Evolutionary conservation across 495 filamentous ascomycete species (phyloP), one percentile per base, ranked within the genome.

Genomic region (Penicillium bovifimosum): DNA sequence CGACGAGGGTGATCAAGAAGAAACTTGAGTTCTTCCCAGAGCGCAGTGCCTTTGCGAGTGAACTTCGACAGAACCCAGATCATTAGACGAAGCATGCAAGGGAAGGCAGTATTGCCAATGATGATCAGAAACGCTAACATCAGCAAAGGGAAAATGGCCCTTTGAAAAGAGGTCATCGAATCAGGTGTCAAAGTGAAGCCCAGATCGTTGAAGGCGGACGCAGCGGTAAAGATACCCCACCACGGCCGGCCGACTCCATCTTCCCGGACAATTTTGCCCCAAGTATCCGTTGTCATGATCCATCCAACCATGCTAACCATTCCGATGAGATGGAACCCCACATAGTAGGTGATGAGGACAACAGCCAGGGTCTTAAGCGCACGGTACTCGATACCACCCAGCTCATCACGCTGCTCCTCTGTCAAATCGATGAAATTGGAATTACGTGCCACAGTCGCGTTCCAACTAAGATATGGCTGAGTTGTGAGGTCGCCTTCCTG

Each of bases 381-480:
- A 7, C 92, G 82, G 62, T 97, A 97, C 70, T 97, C 91, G 40
- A 96, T 96, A 10, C 91, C 91, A 3, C 91, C 91, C 10, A 97
- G 75, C 63, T 97, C 92, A 57, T 97, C 88, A 42, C 91, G 79
- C 68, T 97, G 91, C 52, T 88, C 89, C 64, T 95, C 87, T 0
- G 85, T 88, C 44, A 97, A 70, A 64, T 91, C 88, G 6, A 93
- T 76, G 56, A 98, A 98, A 14, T 86, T 84, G 26, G 91, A 96
- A 63, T 97, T 97, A 35, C 93, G 80, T 14, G 88, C 93, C 33
- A 96, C 74, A 0, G 93, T 98, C 5, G 93, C 89, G 64, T 91
- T 82, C 83, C 88, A 97, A 64, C 89, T 96, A 18, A 98, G 77
- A 65, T 98, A 98, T 0, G 93, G 91, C 63, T 80, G 74, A 18